Conservation (phyloP, 2,329 filamentous ascomycete species). For the Curvularia lunata region DNA sequence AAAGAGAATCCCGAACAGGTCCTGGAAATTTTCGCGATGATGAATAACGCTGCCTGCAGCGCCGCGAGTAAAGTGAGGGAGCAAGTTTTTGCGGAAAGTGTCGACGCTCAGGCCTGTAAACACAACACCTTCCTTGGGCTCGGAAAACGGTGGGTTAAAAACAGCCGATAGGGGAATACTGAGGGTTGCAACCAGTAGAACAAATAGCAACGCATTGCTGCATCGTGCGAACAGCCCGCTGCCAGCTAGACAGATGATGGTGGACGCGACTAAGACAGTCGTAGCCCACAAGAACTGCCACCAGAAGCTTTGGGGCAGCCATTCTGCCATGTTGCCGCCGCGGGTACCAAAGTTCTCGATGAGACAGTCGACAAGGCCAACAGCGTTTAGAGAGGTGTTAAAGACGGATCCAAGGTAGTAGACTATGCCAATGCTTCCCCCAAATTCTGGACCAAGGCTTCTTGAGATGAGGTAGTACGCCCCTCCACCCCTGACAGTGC, state of each 20-base stretch:
- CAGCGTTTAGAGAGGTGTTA: slow-evolving; percentile 85
- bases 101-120: slow-evolving; percentile 78
- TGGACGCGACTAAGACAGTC: slow-evolving; percentile 72
- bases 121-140: slow-evolving; percentile 66
- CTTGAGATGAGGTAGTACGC: slow-evolving; percentile 90
- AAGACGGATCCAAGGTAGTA: slow-evolving; percentile 87
- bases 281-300: slow-evolving; percentile 78
- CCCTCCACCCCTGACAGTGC: slow-evolving; percentile 84
- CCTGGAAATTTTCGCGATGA: slow-evolving; percentile 74
- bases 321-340: slow-evolving; percentile 63
- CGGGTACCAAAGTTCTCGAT: slow-evolving; percentile 72
- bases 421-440: slow-evolving; percentile 83
- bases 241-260: slow-evolving; percentile 76
- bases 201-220: slow-evolving; percentile 75
- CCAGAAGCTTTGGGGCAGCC: slow-evolving; percentile 76
- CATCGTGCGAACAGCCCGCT: slow-evolving; percentile 81
- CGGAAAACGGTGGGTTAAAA: slow-evolving; percentile 69
- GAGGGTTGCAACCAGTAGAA: slow-evolving; percentile 74
- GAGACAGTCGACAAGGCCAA: slow-evolving; percentile 83
- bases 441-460: slow-evolving; percentile 85
- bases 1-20: slow-evolving; percentile 85
- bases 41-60: slow-evolving; percentile 66
- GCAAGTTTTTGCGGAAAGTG: slow-evolving; percentile 76
- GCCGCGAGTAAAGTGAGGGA: slow-evolving; percentile 69
- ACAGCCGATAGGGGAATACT: slow-evolving; percentile 84